Percentiles rank a stretch among this genome's conserved stretches.
Conservation (phyloP, 2,329 filamentous ascomycete species). For the Aspergillus eucalypticola region DNA sequence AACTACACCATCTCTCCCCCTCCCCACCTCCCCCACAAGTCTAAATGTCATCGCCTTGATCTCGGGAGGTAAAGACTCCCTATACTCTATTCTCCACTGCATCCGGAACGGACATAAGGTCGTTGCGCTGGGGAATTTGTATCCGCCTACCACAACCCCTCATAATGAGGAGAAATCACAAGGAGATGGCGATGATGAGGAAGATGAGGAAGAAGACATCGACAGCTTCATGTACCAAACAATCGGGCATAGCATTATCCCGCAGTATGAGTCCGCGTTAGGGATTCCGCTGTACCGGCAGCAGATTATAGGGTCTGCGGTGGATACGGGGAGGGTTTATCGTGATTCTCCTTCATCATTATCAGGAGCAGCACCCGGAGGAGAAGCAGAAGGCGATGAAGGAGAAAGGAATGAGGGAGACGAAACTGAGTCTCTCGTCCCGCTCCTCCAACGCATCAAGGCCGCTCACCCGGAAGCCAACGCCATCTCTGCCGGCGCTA, state of each 20-base stretch:
- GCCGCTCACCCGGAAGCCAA: conserved; percentile 74
- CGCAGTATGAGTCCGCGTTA: conserved; percentile 77
- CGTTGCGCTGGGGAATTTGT: conserved; percentile 85
- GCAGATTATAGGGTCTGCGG: conserved; percentile 69
- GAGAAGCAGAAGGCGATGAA: conserved; percentile 4
- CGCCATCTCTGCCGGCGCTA: conserved; percentile 86
- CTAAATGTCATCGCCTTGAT: conserved; percentile 85
- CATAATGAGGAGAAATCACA: background rate
- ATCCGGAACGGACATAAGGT: conserved; percentile 80
- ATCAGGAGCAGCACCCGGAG: too few species aligned
- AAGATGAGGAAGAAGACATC: conserved; percentile 59
- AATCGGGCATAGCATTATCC: conserved; percentile 83
- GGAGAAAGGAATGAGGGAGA: conserved; percentile 50
- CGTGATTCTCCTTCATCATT: conserved; percentile 13
- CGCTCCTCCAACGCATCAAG: conserved; percentile 69
- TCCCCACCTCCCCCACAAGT: conserved; percentile 14
- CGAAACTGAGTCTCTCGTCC: conserved; percentile 85
- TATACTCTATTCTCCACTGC: conserved; percentile 91
- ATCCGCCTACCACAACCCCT: conserved; percentile 53
- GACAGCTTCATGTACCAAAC: conserved; percentile 99
- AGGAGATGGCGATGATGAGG: conserved; percentile 2
- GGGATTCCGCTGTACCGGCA: conserved; percentile 81
- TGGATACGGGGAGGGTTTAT: conserved; percentile 74
- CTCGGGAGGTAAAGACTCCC: conserved; percentile 95
- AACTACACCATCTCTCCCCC: conserved; percentile 27